Conservation (phyloP, 75 land plant genomes). For the Isoetes taiwanensis region DNA sequence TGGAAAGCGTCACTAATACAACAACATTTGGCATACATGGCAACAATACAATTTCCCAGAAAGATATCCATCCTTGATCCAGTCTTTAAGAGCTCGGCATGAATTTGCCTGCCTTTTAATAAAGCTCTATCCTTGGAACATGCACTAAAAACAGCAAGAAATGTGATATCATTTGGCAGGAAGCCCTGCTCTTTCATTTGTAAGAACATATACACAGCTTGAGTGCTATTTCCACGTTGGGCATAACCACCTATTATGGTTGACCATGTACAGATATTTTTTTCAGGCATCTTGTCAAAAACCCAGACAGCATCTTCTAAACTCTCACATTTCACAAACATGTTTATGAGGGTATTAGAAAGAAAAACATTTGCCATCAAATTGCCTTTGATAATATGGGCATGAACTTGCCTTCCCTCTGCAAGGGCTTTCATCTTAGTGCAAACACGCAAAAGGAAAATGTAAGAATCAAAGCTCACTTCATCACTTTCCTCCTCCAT, state of each 20-base stretch:
- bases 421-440: too few relatives aligned
- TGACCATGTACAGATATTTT: neutral
- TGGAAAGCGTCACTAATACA: conserved; percentile 27
- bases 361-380: conserved; percentile 1
- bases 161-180: too few relatives aligned
- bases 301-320: neutral
- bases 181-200: neutral
- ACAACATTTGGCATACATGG: conserved; percentile 60
- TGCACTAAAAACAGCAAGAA: too few relatives aligned
- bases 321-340: conserved; percentile 1
- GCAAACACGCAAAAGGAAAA: too few relatives aligned
- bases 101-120: conserved; percentile 41
- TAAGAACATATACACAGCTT: neutral
- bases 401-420: too few relatives aligned
- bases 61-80: conserved; percentile 32
- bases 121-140: too few relatives aligned
- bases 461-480: too few relatives aligned
- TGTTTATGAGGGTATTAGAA: neutral
- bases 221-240: neutral
- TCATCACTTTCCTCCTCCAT: too few relatives aligned
- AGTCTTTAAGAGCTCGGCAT: conserved; percentile 31
- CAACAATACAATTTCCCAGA: conserved; percentile 46
- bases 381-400: too few relatives aligned
- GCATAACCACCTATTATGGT: neutral
- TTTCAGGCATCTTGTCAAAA: neutral